Evolutionary conservation across 306 rosid species (phyloP).

Genomic region (Medicago lupulina): DNA sequence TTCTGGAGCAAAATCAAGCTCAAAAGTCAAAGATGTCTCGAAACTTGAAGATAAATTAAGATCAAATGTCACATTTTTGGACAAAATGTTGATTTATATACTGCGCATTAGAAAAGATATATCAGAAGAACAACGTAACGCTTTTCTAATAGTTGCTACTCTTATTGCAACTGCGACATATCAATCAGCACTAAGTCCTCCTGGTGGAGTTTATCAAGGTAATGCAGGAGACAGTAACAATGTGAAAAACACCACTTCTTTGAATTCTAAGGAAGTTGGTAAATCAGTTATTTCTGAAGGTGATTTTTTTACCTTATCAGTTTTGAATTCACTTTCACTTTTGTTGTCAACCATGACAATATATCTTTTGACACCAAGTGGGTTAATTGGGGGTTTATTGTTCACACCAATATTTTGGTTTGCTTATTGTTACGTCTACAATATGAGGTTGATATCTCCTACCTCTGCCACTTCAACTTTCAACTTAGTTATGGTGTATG

Average conservation of each 20-base stretch:
- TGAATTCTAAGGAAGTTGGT: background rate
- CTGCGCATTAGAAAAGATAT: conserved; percentile 21
- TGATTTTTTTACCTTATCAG: background rate
- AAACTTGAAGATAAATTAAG: conserved; percentile 10
- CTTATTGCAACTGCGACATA: conserved; percentile 33
- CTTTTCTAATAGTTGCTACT: conserved; percentile 30
- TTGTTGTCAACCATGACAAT: conserved; percentile 11
- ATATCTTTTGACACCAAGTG: conserved; percentile 31
- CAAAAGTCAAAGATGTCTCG: background rate
- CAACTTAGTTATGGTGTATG: background rate
- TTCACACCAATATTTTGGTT: background rate
- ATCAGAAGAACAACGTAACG: background rate
- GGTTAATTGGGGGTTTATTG: background rate
- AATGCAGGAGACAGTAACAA: background rate
- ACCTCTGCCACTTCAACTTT: background rate
- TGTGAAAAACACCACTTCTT: background rate
- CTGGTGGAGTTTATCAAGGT: conserved; percentile 27
- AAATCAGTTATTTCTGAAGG: conserved; percentile 6
- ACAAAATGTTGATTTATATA: background rate
- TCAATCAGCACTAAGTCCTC: conserved; percentile 42
- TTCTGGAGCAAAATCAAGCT: conserved; percentile 24
- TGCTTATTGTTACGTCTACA: conserved; percentile 6
- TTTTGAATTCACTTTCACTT: conserved; percentile 12
- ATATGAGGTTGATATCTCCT: conserved; percentile 29
- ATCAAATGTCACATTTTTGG: background rate